Conservation (phyloP, 257 asterid species). For the Petunia secreta region DNA sequence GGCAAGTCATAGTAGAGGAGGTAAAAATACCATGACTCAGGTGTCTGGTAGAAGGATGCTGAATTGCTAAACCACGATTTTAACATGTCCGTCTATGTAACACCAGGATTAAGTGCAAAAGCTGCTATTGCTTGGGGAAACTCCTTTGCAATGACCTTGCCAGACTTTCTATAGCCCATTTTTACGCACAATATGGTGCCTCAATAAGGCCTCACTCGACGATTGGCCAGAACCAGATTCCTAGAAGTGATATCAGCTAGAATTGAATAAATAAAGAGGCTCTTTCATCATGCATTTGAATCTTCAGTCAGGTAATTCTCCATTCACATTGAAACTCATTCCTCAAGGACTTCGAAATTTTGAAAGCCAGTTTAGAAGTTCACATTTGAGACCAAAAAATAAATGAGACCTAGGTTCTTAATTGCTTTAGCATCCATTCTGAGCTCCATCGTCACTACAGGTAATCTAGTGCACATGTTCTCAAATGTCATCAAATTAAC, state of each 20-base stretch:
- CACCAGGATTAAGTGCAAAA: constrained; percentile 91
- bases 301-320: not conserved
- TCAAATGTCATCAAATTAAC: not conserved
- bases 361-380: not conserved
- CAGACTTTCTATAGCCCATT: constrained; percentile 93
- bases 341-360: not conserved
- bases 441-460: too few species aligned
- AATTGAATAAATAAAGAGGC: not conserved
- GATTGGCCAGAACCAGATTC: not conserved
- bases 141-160: constrained; percentile 87
- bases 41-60: constrained; percentile 73
- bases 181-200: constrained; percentile 94
- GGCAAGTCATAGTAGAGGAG: not conserved
- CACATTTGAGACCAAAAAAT: not conserved
- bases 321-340: not conserved
- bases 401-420: too few species aligned
- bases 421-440: too few species aligned
- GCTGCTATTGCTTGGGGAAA: constrained; percentile 74
- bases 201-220: constrained; percentile 31
- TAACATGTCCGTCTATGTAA: constrained; percentile 86
- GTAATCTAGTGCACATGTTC: too few species aligned
- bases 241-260: not conserved
- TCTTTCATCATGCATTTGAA: not conserved
- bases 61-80: constrained; percentile 84
- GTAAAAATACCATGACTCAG: constrained; percentile 72